Base-by-base conservation (phyloP, 2,329 filamentous ascomycete species). In the Arachnomyces sp. region DNA sequence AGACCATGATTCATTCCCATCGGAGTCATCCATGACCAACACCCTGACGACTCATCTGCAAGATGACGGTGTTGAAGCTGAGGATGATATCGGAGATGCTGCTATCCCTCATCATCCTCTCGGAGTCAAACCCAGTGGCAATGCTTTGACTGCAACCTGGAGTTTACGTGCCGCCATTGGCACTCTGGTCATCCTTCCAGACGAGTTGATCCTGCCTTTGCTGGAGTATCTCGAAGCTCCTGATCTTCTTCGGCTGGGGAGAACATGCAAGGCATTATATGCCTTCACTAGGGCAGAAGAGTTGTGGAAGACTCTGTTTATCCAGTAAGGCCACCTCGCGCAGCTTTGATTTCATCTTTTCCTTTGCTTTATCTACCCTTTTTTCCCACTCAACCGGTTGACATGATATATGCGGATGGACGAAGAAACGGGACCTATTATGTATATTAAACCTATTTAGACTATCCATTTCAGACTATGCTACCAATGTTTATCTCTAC, bases 271-370 rank as follows among this genome's bases (percentile, higher is more conserved):
- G 59, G 88, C 86, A 39, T 66, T 96, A 12, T 90, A 88, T 69
- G 89, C 88, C 1, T 93, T 90, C 58, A 84, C 82, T 40, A 73
- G 82, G 36, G 78, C 78, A 35, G 90, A 95, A 48, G 90, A 96
- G 53, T 61, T 95, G 28, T 96, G 90, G 90, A 89, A 92, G 62
- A 64, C 80, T 13, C 63, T 95, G 14, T 93, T 90, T 54, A 73
- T 94, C 48, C 76, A 79, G 88, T 95, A 80, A 78, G 86, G 80
- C 43, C 38, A 41, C 35, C 39, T 41, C 41, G 1, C 28, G 21
- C 21, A 34, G 8, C 38, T 25, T 25, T 25, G 21, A 25, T 25
- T 9, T 25, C 5, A 5, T 5, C 21, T 25, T 9, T 5, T 25
- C 9, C 21, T 25, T 25, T 5, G 9, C 21, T 25, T 9, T 25